Base-by-base conservation (phyloP, 108 stramenopile species). In the Licmophora abbreviata region DNA sequence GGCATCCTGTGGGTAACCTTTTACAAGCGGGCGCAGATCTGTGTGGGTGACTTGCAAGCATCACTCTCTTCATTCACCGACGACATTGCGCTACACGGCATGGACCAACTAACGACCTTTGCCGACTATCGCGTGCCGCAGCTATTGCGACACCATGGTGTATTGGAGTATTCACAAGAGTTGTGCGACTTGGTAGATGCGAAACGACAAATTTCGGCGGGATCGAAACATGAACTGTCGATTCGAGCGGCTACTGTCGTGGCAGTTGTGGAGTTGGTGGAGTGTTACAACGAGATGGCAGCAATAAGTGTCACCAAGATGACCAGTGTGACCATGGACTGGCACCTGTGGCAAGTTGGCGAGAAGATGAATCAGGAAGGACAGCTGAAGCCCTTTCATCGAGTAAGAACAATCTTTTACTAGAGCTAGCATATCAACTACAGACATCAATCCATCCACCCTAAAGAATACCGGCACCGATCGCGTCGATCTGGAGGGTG, bases 71-170 rank as follows among this genome's bases (percentile, higher is more conserved):
- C 63, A 15, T 44, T 62, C 10, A 56, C 61, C 43, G 38, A 36
- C 20, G 73, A 54, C 48, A 47, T 23, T 35, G 30, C 38, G 31
- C 30, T 15, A 15, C 4, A 52, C 11, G 50, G 44, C 8, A 61
- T 64, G 54, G 55, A 68, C 10, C 56, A 64, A 23, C 29, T 95
- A 29, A 93, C 94, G 1, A 93, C 87, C 41, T 95, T 95, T 69
- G 89, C 94, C 24, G 94, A 95, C 56, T 95, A 95, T 59, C 79
- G 94, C 21, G 81, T 95, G 0, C 94, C 94, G 25, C 94, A 95
- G 56, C 53, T 95, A 14, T 63, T 95, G 15, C 82, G 91, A 0
- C 71, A 88, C 58, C 54, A 59, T 23, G 64, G 59, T 29, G 76
- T 81, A n/a, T 33, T 95, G 48, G 40, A 71, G 37, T 95, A 95